Evolutionary conservation across 2,329 filamentous ascomycete genomes (phyloP), one percentile per base, ranked within the genome.

Genomic region (Myotisia sp.): DNA sequence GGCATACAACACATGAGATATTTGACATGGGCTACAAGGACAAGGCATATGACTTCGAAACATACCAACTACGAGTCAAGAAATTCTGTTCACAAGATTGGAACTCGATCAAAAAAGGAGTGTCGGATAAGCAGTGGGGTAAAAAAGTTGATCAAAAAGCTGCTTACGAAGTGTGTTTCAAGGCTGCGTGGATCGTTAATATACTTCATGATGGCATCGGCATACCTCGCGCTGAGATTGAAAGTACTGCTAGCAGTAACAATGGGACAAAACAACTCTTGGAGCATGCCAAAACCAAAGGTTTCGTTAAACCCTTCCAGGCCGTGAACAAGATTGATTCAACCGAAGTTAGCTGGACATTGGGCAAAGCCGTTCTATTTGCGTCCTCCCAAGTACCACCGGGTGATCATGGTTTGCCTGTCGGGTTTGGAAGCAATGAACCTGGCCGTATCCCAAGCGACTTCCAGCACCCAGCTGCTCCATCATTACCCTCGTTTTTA

Each of bases 121-220:
- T 93, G 3, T 61, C 68, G 6, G 58, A 64, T 13, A 56, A 82
- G 40, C 74, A 79, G 51, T 87, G 74, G 64, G 79, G 80, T 9
- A 74, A 81, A 42, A 85, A 86, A 44, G 70, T 84, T 2, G 71
- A 79, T 44, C 64, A 65, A 38, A 73, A 79, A 47, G 80, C 77
- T 32, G 86, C 86, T 4, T 72, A 79, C 43, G 77, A 92, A 51
- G 81, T 92, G 2, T 98, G 90, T 55, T 98, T 98, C 68, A 98
- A 98, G 56, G 86, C 90, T 0, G 90, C 84, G 4, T 98, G 92
- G 90, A 65, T 98, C 28, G 93, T 98, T 52, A 98, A 92, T 47
- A 78, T 98, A 50, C 67, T 98, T 3, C 87, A 98, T 49, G 83
- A 94, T 42, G 90, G 90, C 2, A 94, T 98, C 44, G 92, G 90